Base-by-base conservation (phyloP, 495 filamentous ascomycete species). In the Xylaria flabelliformis region DNA sequence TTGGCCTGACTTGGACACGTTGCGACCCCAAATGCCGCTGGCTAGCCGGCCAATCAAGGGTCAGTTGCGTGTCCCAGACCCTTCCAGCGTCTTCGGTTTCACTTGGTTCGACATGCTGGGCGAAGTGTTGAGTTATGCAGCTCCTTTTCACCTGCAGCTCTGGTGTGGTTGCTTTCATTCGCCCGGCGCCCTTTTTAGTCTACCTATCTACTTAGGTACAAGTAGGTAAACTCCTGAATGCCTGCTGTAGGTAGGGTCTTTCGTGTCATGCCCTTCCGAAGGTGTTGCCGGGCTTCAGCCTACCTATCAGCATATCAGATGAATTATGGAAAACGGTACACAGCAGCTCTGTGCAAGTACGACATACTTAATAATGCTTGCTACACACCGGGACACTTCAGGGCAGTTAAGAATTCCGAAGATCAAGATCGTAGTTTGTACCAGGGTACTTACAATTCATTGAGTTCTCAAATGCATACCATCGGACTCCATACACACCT, bases 81-180 rank as follows among this genome's bases (percentile, higher is more conserved):
- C 72, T 79, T 79, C 78, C 73, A 79, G 76, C 73, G 74, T 67
- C 71, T 78, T 79, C 76, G 53, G 78, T 80, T 78, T 80, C 76
- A 80, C 73, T 71, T 80, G 76, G 76, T 34, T 61, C 69, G 17
- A 17, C 17, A 19, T 58, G 29, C 55, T 58, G 55, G 32, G 29
- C 34, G 55, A 34, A 29, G 26, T 29, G 55, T 58, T 8, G 1
- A 41, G 8, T n/a, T 68, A 66, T 74, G 72, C 72, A 74, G 15
- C 66, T 74, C 68, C 61, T 72, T 71, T 70, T 55, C 46, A 44
- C 32, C 69, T 71, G 64, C 67, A 72, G 64, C 56, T 59, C 9
- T 61, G 8, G 10, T 44, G 10, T 44, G 42, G 46, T 53, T 53
- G 41, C 53, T 66, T 17, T 34, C 26, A 34, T 64, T 73, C 46